These are phyloP conservation scores for Phoma sp. DNA, from an alignment of 2,329 filamentous ascomycete genomes.

Conservation along the genomic window DNA sequence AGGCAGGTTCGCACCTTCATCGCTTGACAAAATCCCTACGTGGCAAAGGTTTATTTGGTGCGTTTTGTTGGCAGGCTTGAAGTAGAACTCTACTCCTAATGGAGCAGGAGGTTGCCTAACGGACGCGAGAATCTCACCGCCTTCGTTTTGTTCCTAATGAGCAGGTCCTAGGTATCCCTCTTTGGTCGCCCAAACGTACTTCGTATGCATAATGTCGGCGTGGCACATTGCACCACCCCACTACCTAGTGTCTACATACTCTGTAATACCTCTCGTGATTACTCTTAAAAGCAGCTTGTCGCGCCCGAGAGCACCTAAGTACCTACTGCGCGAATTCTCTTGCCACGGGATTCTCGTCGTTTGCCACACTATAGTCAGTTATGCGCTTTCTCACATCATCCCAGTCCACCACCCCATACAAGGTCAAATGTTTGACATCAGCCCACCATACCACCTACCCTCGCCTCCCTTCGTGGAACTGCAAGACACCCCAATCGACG, in stretches of 20 bases:
- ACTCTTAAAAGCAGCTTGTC: conserved; percentile 7
- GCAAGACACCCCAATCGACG: background rate
- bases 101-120: too few species aligned
- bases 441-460: conserved; percentile 1
- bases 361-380: conserved; percentile 4
- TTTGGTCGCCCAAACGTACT: too few species aligned
- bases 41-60: too few species aligned
- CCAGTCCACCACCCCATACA: conserved; percentile 1
- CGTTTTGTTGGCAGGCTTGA: too few species aligned
- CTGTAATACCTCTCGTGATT: conserved; percentile 8
- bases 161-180: too few species aligned
- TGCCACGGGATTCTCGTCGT: conserved; percentile 1
- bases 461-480: background rate
- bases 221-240: background rate
- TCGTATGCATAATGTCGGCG: too few species aligned
- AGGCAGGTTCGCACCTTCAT: too few species aligned
- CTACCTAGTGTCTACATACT: conserved; percentile 6
- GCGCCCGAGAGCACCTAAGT: background rate
- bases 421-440: background rate
- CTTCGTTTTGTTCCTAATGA: too few species aligned
- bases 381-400: conserved; percentile 6
- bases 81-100: too few species aligned
- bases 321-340: background rate
- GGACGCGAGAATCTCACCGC: too few species aligned
- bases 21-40: too few species aligned